Evolutionary conservation across 208 protist species (phyloP).

Genomic region (Balamuthia mandrillaris): DNA sequence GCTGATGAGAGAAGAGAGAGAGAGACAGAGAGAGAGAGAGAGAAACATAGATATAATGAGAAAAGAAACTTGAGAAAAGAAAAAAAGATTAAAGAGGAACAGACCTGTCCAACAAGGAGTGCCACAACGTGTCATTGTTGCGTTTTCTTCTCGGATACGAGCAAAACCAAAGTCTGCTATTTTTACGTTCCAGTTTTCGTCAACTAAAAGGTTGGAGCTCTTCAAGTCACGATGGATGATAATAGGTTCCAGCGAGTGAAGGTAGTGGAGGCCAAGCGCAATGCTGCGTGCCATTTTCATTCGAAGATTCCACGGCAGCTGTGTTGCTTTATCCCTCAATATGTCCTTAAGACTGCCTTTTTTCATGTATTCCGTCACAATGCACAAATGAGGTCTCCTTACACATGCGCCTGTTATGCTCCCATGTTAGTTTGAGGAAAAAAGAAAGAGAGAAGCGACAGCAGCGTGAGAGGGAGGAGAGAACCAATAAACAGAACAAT

Average conservation of each 20-base stretch:
- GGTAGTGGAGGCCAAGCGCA: constrained; percentile 64
- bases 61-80: too few relatives aligned
- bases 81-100: background rate
- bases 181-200: constrained; percentile 63
- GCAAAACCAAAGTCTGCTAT: constrained; percentile 38
- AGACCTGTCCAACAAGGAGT: constrained; percentile 4
- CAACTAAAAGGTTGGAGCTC: constrained; percentile 59
- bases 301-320: constrained; percentile 39
- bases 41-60: too few relatives aligned
- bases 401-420: background rate
- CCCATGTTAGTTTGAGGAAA: too few relatives aligned
- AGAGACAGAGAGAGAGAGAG: too few relatives aligned
- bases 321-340: background rate
- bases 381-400: constrained; percentile 34
- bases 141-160: constrained; percentile 30
- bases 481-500: constrained; percentile 35
- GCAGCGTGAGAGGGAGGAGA: background rate
- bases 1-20: too few relatives aligned
- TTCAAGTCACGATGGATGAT: constrained; percentile 68
- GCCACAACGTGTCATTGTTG: constrained; percentile 23
- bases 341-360: constrained; percentile 29
- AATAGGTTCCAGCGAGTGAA: constrained; percentile 56
- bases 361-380: constrained; percentile 39
- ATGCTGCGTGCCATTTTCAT: background rate
- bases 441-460: background rate